phyloP scores from a whole-genome alignment of 2,329 filamentous ascomycete genomes.

The Capronia coronata region DNA sequence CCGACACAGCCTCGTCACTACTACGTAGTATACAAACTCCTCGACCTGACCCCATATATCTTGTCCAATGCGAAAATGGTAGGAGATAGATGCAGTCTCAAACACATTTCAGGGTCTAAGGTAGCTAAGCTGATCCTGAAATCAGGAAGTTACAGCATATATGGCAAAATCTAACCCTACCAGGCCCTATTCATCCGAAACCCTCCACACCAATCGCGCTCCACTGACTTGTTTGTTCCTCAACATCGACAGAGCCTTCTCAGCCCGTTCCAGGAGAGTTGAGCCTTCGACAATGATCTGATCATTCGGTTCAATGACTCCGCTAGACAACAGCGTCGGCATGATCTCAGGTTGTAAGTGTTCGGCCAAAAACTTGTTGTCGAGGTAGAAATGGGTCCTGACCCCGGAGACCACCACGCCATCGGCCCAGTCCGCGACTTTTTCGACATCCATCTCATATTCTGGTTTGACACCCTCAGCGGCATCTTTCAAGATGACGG shows the following conservation, averaged over 20 bases:
- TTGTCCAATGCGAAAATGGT: no score
- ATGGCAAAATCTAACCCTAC: no score
- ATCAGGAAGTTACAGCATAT: no score
- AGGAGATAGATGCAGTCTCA: no score
- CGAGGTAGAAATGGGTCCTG: slow-evolving; percentile 49
- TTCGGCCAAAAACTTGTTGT: slow-evolving; percentile 51
- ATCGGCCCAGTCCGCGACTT: slow-evolving; percentile 45
- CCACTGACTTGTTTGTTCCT: slow-evolving; percentile 42
- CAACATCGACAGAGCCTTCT: slow-evolving; percentile 41
- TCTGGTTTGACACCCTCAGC: slow-evolving; percentile 42
- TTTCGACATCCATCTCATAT: slow-evolving; percentile 50
- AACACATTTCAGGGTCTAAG: no score
- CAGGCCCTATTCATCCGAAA: slow-evolving; percentile 13
- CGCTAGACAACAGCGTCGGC: slow-evolving; percentile 40
- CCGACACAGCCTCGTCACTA: no score
- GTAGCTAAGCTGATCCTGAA: no score
- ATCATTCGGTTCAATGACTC: slow-evolving; percentile 39
- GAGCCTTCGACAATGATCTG: slow-evolving; percentile 39
- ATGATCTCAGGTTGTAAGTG: slow-evolving; percentile 52
- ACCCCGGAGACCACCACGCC: slow-evolving; percentile 51
- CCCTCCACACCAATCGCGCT: slow-evolving; percentile 27
- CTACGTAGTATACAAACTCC: no score
- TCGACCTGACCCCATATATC: no score
- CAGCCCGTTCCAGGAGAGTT: slow-evolving; percentile 39
- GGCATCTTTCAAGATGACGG: slow-evolving; percentile 52